Evolutionary conservation across 345 rosid genomes (phyloP).

Genomic region (Triadica sebifera): DNA sequence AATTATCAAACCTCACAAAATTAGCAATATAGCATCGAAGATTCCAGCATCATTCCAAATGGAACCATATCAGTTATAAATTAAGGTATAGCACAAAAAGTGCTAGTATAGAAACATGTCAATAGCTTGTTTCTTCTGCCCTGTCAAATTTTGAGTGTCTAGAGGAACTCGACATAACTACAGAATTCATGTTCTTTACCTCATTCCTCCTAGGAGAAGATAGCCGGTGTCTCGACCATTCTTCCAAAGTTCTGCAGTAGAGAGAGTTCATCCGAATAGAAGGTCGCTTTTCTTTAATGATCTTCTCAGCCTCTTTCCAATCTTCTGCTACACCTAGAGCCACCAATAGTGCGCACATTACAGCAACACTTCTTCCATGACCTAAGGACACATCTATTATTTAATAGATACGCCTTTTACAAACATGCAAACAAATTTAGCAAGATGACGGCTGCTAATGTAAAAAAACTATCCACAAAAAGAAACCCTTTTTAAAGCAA

Average conservation of each 20-base stretch:
- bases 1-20: neutral
- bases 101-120: neutral
- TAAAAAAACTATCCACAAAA: no score
- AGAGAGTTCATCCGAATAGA: conserved; percentile 49
- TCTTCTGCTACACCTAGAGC: conserved; percentile 55
- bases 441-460: no score
- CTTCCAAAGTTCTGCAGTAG: conserved; percentile 51
- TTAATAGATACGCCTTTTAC: neutral
- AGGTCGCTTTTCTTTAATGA: conserved; percentile 50
- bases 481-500: no score
- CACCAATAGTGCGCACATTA: conserved; percentile 60
- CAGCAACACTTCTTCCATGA: conserved; percentile 79
- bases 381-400: conserved; percentile 33
- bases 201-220: conserved; percentile 24
- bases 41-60: neutral
- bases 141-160: no score
- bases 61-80: neutral
- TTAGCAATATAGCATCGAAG: neutral
- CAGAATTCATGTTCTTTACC: no score
- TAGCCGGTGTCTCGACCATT: conserved; percentile 54
- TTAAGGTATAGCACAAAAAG: no score
- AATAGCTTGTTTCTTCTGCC: conserved; percentile 4
- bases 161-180: no score
- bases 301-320: conserved; percentile 62
- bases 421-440: neutral